Percentiles rank a stretch among this genome's conserved stretches.
Conservation (phyloP, 768 basidiomycete species). For the Boletales sp. region DNA sequence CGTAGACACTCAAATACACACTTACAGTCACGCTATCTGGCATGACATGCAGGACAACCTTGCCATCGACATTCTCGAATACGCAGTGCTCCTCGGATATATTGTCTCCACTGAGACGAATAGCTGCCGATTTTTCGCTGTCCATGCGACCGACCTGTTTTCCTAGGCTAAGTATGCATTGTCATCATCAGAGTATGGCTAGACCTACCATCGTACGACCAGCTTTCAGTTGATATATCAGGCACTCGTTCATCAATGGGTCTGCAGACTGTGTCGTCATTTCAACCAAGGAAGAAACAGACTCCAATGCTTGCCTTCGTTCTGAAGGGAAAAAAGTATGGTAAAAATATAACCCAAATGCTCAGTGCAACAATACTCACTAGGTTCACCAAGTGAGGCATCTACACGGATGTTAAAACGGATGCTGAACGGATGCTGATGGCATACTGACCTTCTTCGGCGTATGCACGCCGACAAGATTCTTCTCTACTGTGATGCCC, state of each 20-base stretch:
- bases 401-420: slow-evolving; percentile 42
- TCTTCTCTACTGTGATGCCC: slow-evolving; percentile 97
- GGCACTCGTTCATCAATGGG: slow-evolving; percentile 94
- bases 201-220: slow-evolving; percentile 70
- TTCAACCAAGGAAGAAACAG: not conserved
- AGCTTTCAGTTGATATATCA: slow-evolving; percentile 88
- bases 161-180: slow-evolving; percentile 11
- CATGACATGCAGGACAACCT: slow-evolving; percentile 77
- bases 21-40: slow-evolving; percentile 80
- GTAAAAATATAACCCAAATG: slow-evolving; percentile 8
- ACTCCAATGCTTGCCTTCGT: slow-evolving; percentile 54
- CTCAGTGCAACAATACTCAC: slow-evolving; percentile 44
- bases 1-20: slow-evolving; percentile 8
- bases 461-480: slow-evolving; percentile 93
- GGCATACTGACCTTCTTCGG: slow-evolving; percentile 73
- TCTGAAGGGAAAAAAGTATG: slow-evolving; percentile 36
- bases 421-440: slow-evolving; percentile 2
- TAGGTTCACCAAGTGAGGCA: slow-evolving; percentile 92
- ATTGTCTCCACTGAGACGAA: slow-evolving; percentile 88
- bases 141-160: slow-evolving; percentile 82
- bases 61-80: slow-evolving; percentile 83
- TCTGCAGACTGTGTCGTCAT: slow-evolving; percentile 43
- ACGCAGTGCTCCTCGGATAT: slow-evolving; percentile 91
- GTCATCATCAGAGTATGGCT: not conserved
- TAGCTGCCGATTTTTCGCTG: slow-evolving; percentile 76